These are phyloP conservation scores for Alternaria alternata DNA, from an alignment of 2,329 filamentous ascomycete genomes.

Conservation along the genomic window DNA sequence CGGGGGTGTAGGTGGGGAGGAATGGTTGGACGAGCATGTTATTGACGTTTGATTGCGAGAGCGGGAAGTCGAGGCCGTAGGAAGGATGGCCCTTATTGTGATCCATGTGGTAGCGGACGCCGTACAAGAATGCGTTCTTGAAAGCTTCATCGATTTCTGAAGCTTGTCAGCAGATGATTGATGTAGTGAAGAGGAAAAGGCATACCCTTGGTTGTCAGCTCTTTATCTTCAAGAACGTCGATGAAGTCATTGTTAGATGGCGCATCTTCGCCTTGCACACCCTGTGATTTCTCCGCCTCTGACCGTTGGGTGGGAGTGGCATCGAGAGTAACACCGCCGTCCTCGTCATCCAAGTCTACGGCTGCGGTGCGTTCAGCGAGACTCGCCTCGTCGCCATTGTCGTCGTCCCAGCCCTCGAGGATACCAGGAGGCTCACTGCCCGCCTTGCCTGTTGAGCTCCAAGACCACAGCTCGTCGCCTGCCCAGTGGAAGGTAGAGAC, in stretches of 20 bases:
- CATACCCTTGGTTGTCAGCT: constrained; percentile 66
- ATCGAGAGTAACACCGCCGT: constrained; percentile 57
- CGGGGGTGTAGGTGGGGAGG: constrained; percentile 65
- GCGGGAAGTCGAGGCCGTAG: constrained; percentile 67
- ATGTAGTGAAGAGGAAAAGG: neutral
- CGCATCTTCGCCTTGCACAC: constrained; percentile 46
- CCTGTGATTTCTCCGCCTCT: constrained; percentile 45
- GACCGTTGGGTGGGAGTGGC: constrained; percentile 38
- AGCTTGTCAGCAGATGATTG: constrained; percentile 13
- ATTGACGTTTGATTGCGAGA: constrained; percentile 70
- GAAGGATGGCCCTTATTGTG: constrained; percentile 61
- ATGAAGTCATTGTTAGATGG: constrained; percentile 42
- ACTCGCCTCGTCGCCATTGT: constrained; percentile 39
- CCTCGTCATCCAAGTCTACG: constrained; percentile 55
- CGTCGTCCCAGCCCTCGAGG: constrained; percentile 60
- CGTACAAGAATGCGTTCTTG: constrained; percentile 69
- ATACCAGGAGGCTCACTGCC: constrained; percentile 63
- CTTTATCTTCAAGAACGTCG: constrained; percentile 56
- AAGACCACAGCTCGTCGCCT: constrained; percentile 74
- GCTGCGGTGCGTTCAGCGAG: constrained; percentile 53
- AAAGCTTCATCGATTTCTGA: constrained; percentile 73
- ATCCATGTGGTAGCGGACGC: constrained; percentile 66
- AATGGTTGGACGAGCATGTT: constrained; percentile 71
- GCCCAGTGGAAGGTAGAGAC: constrained; percentile 72
- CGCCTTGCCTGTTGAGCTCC: constrained; percentile 63